Conservation (phyloP, 192 early-diverging fungal species). For the Coemansia sp. region DNA sequence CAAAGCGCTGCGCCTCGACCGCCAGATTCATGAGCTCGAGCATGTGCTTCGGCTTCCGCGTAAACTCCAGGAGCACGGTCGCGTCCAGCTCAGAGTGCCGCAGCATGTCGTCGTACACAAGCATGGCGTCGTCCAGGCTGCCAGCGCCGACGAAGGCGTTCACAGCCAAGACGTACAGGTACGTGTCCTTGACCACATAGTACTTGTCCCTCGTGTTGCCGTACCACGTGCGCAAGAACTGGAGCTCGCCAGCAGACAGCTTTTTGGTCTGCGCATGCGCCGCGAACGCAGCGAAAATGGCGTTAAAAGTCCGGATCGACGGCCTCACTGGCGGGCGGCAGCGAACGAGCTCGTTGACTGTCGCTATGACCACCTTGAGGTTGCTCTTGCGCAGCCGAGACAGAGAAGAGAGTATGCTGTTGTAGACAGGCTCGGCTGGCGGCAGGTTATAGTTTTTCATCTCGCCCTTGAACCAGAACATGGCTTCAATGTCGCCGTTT, state of each 20-base stretch:
- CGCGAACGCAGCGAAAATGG: slow-evolving; percentile 43
- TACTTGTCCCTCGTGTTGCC: slow-evolving; percentile 21
- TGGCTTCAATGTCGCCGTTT: slow-evolving; percentile 21
- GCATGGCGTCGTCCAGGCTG: slow-evolving; percentile 32
- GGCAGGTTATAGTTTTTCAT: slow-evolving; percentile 25
- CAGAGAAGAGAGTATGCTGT: slow-evolving; percentile 35
- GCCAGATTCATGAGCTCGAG: slow-evolving; percentile 24
- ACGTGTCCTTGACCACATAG: slow-evolving; percentile 40
- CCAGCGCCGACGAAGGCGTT: slow-evolving; percentile 30
- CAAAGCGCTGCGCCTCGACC: slow-evolving; percentile 27
- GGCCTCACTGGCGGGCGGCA: slow-evolving; percentile 28
- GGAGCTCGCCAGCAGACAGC: slow-evolving; percentile 13
- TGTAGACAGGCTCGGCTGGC: slow-evolving; percentile 35
- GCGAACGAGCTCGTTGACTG: slow-evolving; percentile 25
- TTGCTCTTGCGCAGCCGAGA: slow-evolving; percentile 26
- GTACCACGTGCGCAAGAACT: slow-evolving; percentile 46
- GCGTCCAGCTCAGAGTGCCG: slow-evolving; percentile 18
- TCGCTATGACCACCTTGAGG: slow-evolving; percentile 17
- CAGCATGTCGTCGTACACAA: slow-evolving; percentile 44
- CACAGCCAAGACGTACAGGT: slow-evolving; percentile 31
- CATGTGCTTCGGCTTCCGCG: slow-evolving; percentile 10
- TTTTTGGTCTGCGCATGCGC: slow-evolving; percentile 10
- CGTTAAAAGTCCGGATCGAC: slow-evolving; percentile 39
- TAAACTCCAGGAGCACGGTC: slow-evolving; percentile 15
- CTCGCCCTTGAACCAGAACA: slow-evolving; percentile 32